Evolutionary conservation across 306 rosid species (phyloP).

Genomic region (Morella rubra): DNA sequence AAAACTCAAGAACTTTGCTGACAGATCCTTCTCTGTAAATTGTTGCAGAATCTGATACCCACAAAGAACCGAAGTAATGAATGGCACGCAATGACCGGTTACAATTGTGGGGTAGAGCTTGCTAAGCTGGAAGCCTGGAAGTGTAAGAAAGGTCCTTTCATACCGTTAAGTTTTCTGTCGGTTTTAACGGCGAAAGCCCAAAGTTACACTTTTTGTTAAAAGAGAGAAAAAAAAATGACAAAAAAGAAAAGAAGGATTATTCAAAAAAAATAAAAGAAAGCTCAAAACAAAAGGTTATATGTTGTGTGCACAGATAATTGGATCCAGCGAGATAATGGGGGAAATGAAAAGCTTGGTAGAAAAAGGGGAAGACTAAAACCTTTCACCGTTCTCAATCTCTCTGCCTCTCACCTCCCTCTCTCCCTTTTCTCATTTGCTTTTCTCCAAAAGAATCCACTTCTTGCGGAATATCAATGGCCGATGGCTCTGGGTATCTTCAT

Average conservation of each 20-base stretch:
- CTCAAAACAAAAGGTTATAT: slow-evolving; percentile 35
- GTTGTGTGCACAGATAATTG: slow-evolving; percentile 28
- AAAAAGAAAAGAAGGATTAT: slow-evolving; percentile 8
- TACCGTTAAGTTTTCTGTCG: slow-evolving; percentile 28
- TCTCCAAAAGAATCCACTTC: slow-evolving; percentile 53
- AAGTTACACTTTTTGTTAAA: slow-evolving; percentile 10
- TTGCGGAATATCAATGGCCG: slow-evolving; percentile 49
- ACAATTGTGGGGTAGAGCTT: slow-evolving; percentile 14
- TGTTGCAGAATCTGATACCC: slow-evolving; percentile 66
- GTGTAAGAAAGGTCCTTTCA: slow-evolving; percentile 23
- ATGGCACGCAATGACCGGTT: slow-evolving; percentile 25
- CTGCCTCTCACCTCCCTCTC: slow-evolving; percentile 28
- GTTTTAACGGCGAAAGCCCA: slow-evolving; percentile 27
- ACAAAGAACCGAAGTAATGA: slow-evolving; percentile 28
- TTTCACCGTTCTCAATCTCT: slow-evolving; percentile 45
- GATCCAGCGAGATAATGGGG: slow-evolving; percentile 32
- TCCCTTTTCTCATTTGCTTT: slow-evolving; percentile 39
- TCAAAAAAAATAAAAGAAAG: slow-evolving; percentile 5
- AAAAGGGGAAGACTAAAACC: slow-evolving; percentile 15
- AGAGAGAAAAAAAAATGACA: not conserved
- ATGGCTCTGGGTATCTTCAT: slow-evolving; percentile 25
- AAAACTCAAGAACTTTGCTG: slow-evolving; percentile 45
- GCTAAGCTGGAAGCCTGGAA: slow-evolving; percentile 4
- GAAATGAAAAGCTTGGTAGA: slow-evolving; percentile 32
- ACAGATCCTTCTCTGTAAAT: slow-evolving; percentile 32